Evolutionary conservation across 129 eudicot species (phyloP).

Genomic region (Deinandra increscens): DNA sequence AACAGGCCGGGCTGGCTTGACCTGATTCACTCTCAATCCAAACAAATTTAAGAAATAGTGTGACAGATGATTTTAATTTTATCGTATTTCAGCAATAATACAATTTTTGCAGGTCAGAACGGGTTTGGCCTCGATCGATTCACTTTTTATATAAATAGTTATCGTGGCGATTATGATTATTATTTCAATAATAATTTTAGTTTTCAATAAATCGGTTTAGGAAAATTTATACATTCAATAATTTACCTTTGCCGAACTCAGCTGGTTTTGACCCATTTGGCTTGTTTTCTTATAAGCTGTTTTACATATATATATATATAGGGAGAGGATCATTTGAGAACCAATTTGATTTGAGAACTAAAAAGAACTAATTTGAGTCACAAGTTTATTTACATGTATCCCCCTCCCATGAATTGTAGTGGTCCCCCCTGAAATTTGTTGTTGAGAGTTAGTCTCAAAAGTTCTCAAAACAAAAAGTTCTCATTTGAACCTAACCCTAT

Average conservation of each 20-base stretch:
- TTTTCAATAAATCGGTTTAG: not conserved
- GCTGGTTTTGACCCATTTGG: not conserved
- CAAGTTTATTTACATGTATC: too few relatives aligned
- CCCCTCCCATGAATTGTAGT: too few relatives aligned
- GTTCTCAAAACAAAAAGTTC: too few relatives aligned
- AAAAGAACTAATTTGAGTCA: too few relatives aligned
- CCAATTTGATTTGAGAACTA: too few relatives aligned
- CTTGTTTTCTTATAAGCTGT: not conserved
- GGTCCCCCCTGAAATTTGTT: too few relatives aligned
- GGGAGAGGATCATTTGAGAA: too few relatives aligned
- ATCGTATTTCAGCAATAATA: not conserved
- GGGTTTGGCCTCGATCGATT: not conserved
- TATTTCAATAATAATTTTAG: not conserved
- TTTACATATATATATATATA: too few relatives aligned
- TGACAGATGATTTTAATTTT: not conserved
- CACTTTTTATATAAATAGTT: not conserved
- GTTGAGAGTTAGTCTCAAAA: too few relatives aligned
- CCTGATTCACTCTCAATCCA: not conserved
- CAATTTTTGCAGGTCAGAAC: not conserved
- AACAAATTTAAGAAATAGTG: not conserved
- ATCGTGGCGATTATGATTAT: not conserved
- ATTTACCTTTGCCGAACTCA: not conserved
- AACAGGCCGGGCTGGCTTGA: not conserved
- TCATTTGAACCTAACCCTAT: too few relatives aligned
- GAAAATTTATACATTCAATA: not conserved